A percentile compares a stretch with the other conserved stretches of the same genome.
Evolutionary conservation across 129 eudicot species (phyloP).

Genomic region (Smallanthus sonchifolius): DNA sequence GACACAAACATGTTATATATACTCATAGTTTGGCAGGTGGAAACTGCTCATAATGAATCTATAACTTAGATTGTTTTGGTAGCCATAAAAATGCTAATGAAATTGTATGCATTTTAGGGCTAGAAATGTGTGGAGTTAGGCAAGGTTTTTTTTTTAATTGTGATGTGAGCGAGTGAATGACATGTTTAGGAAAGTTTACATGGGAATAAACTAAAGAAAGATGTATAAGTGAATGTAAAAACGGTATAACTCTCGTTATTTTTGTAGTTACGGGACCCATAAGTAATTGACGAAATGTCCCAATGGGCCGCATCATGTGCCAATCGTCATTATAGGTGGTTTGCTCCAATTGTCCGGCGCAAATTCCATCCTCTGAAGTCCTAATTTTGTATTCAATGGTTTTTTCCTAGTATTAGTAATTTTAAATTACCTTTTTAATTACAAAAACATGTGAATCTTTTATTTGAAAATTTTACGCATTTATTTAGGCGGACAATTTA

Average conservation of each 20-base stretch:
- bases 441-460: too few relatives aligned
- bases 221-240: neutral
- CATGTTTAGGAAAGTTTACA: constrained; percentile 16
- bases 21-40: constrained; percentile 20
- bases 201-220: constrained; percentile 1
- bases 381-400: neutral
- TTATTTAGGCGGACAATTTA: too few relatives aligned
- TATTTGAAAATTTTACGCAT: too few relatives aligned
- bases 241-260: too few relatives aligned
- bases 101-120: constrained; percentile 15
- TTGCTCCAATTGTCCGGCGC: too few relatives aligned
- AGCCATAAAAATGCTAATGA: constrained; percentile 16
- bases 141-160: constrained; percentile 4
- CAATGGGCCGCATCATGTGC: neutral
- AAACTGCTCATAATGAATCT: neutral
- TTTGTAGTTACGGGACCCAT: neutral
- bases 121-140: constrained; percentile 14
- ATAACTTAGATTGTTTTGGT: constrained; percentile 21
- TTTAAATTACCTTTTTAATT: too few relatives aligned
- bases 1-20: constrained; percentile 14
- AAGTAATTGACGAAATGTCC: neutral
- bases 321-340: too few relatives aligned
- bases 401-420: neutral
- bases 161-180: neutral
- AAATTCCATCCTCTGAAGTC: neutral